Evolutionary conservation across 2,329 filamentous ascomycete species (phyloP).

Genomic region (Graphilbum sp.): DNA sequence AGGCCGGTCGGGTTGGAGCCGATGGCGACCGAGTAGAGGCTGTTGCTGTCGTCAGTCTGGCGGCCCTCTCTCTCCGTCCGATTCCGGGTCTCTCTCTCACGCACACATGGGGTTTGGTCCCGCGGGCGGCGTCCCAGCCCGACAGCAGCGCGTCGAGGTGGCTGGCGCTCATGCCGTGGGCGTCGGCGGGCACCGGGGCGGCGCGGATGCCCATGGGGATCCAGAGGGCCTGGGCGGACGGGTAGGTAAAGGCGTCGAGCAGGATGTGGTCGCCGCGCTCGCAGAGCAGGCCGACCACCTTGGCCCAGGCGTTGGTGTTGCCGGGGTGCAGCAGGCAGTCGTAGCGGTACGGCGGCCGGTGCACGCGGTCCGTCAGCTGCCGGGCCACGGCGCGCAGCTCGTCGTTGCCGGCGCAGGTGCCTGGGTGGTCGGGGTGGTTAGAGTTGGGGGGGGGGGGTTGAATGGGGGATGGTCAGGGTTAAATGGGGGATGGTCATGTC

Average conservation of each 20-base stretch:
- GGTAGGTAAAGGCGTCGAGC: slow-evolving; percentile 16
- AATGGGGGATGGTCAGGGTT: too few relatives aligned
- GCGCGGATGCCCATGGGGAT: slow-evolving; percentile 14
- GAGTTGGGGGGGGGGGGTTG: not conserved
- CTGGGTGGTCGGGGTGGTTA: not conserved
- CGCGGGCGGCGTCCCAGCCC: slow-evolving; percentile 10
- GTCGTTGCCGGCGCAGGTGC: slow-evolving; percentile 3
- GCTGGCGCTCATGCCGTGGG: slow-evolving; percentile 12
- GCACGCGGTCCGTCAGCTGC: slow-evolving; percentile 2
- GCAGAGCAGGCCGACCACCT: slow-evolving; percentile 15
- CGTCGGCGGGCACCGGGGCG: slow-evolving; percentile 13
- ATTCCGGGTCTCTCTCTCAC: too few relatives aligned
- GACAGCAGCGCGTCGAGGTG: slow-evolving; percentile 9
- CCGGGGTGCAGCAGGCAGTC: slow-evolving; percentile 14
- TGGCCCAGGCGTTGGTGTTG: slow-evolving; percentile 17
- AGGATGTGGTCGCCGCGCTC: slow-evolving; percentile 15
- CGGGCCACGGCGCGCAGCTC: slow-evolving; percentile 1
- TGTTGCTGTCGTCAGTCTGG: not conserved
- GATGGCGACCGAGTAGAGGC: slow-evolving; percentile 21
- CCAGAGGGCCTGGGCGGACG: slow-evolving; percentile 16
- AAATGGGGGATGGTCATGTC: too few relatives aligned
- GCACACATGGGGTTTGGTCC: slow-evolving; percentile 1
- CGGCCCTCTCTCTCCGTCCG: too few relatives aligned
- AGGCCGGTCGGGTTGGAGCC: slow-evolving; percentile 57
- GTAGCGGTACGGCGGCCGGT: slow-evolving; percentile 6